Evolutionary conservation across 306 rosid genomes (phyloP).

Genomic region (Quercus parvula): DNA sequence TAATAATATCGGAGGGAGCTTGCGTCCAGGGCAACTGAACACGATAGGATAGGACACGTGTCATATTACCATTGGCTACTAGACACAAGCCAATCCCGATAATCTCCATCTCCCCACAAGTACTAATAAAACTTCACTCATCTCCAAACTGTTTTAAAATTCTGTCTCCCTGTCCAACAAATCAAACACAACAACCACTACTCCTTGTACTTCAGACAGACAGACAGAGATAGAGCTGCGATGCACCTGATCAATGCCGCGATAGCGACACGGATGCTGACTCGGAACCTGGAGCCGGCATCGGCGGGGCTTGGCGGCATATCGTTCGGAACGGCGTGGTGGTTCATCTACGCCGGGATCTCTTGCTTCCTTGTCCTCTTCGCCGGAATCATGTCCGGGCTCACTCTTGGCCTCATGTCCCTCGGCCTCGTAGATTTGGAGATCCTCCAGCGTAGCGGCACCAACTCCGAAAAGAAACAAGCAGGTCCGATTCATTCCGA

Average conservation of each 20-base stretch:
- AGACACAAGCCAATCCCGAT: no score
- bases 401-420: conserved; percentile 97
- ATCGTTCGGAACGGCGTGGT: conserved; percentile 59
- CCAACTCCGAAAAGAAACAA: conserved; percentile 77
- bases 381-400: conserved; percentile 98
- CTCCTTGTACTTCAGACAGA: neutral
- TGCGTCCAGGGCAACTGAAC: no score
- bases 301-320: conserved; percentile 21
- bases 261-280: conserved; percentile 50
- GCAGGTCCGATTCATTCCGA: conserved; percentile 46
- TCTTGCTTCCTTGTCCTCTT: conserved; percentile 66
- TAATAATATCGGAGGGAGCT: no score
- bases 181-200: neutral
- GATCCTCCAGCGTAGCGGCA: conserved; percentile 88
- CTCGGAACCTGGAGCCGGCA: conserved; percentile 40
- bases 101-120: no score
- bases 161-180: no score
- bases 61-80: no score
- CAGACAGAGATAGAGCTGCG: neutral
- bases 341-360: conserved; percentile 74
- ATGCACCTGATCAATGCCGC: conserved; percentile 49
- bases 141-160: no score
- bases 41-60: no score
- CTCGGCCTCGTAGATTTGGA: conserved; percentile 94
- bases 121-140: no score